Evolutionary conservation across 1,284 basidiomycete species (phyloP).

Genomic region (Inonotus hispidus): DNA sequence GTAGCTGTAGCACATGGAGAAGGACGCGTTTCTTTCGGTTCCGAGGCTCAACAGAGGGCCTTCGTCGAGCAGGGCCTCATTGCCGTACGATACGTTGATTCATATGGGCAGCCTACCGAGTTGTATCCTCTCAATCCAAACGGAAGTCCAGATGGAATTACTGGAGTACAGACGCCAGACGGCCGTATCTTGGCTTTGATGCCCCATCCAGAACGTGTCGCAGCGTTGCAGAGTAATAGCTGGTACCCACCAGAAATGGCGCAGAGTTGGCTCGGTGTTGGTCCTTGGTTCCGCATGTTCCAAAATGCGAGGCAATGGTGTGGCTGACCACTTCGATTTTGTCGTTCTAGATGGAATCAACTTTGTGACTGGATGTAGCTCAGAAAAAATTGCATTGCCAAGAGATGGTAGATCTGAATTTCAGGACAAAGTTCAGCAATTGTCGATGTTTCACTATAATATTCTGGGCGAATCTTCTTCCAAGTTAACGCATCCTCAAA

Average conservation of each 20-base stretch:
- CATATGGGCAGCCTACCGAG: slow-evolving; percentile 58
- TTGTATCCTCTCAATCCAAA: slow-evolving; percentile 95
- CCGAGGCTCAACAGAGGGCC: slow-evolving; percentile 34
- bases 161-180: slow-evolving; percentile 81
- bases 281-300: slow-evolving; percentile 96
- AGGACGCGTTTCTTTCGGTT: slow-evolving; percentile 74
- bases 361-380: background rate
- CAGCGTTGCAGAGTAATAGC: slow-evolving; percentile 75
- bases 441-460: too few relatives aligned
- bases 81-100: slow-evolving; percentile 77
- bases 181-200: slow-evolving; percentile 92
- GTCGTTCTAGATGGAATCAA: background rate
- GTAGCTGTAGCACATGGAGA: slow-evolving; percentile 97
- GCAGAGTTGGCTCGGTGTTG: slow-evolving; percentile 61
- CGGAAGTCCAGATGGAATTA: slow-evolving; percentile 82
- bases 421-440: too few relatives aligned
- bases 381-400: background rate
- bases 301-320: slow-evolving; percentile 70
- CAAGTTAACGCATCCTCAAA: too few relatives aligned
- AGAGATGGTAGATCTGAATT: too few relatives aligned
- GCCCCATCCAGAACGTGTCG: slow-evolving; percentile 91
- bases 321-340: slow-evolving; percentile 8
- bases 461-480: too few relatives aligned
- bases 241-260: slow-evolving; percentile 67
- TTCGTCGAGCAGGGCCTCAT: slow-evolving; percentile 52